Conservation (phyloP, 805 yeast genomes). For the Wickerhamiella qilinensis region DNA sequence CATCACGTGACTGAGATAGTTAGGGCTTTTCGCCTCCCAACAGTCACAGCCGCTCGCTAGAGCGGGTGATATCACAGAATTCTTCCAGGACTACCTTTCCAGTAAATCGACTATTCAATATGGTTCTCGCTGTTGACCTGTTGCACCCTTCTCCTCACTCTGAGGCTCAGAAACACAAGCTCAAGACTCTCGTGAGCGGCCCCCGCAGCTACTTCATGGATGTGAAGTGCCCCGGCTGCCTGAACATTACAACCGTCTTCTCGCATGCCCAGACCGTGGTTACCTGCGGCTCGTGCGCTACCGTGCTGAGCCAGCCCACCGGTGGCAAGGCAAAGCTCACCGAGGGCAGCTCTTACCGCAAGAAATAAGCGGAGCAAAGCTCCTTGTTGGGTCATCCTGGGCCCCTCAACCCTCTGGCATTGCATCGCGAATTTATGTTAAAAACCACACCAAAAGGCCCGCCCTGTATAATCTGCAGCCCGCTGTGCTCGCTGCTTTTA, state of each 20-base stretch:
- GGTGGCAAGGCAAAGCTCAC: constrained; percentile 99
- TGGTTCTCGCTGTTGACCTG: constrained; percentile 98
- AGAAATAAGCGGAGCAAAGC: constrained; percentile 50
- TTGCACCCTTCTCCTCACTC: constrained; percentile 95
- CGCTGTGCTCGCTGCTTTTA: background rate
- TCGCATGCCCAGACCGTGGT: constrained; percentile 99
- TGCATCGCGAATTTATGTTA: background rate
- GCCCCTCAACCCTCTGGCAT: background rate
- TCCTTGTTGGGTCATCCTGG: background rate
- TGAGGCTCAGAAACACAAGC: constrained; percentile 94
- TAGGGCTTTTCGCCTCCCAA: too few species aligned
- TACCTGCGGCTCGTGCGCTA: constrained; percentile 96
- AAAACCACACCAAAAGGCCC: background rate
- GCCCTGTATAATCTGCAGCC: background rate
- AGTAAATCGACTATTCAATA: constrained; percentile 6
- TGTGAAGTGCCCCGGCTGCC: constrained; percentile 99
- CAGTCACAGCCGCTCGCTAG: too few species aligned
- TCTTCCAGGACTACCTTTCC: background rate
- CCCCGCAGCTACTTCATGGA: constrained; percentile 99
- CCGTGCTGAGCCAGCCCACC: constrained; percentile 96
- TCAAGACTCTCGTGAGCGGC: constrained; percentile 89
- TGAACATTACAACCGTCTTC: constrained; percentile 97
- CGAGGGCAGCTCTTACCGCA: constrained; percentile 99
- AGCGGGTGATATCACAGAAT: background rate
- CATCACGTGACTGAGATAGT: too few species aligned